Evolutionary conservation across 2,329 filamentous ascomycete species (phyloP), one percentile per base, ranked within the genome.

Genomic region (Sporothrix dimorphospora): DNA sequence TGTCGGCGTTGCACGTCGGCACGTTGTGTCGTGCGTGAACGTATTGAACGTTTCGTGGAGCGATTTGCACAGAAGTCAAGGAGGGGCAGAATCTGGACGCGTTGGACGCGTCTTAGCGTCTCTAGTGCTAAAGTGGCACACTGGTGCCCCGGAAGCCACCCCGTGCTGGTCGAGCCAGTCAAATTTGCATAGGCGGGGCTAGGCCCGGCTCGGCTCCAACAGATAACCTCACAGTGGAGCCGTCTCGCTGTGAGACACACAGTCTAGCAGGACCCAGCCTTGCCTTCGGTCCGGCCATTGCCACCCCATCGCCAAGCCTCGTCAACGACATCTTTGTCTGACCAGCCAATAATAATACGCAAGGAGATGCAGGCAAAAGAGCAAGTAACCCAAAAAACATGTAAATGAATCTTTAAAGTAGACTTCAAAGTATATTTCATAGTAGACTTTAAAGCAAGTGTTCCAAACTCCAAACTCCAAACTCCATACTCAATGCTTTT

Each of bases 41-140:
- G 57, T 19, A 21, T 9, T 53, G 49, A 11, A 24, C 6, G 8
- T 55, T 5, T 45, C 19, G 34, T 40, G 38, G 45, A 42, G 40
- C 9, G 57, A 61, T 38, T n/a, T 45, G 9, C n/a, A n/a, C n/a
- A n/a, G n/a, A n/a, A n/a, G n/a, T n/a, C n/a, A n/a, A 63, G 12
- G 61, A 67, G 65, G 65, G 27, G 65, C 65, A 67, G 4, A 51
- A 8, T 9, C 47, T 30, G 19, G 45, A 67, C 65, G 65, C 65
- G 65, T 67, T 34, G 42, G n/a, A 27, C 65, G 65, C 65, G 65
- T 67, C 27, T 47, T 47, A 49, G 57, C 38, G 57, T 7, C 59
- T 61, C 27, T 49, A 7, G n/a, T 34, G 63, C 63, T 66, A 66
- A 66, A 66, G 42, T 66, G 63, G 63, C 19, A 4, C 47, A n/a